Percentiles rank a stretch among this genome's conserved stretches.
phyloP scores from a whole-genome alignment of 2,329 filamentous ascomycete genomes.

The Fusarium musae region DNA sequence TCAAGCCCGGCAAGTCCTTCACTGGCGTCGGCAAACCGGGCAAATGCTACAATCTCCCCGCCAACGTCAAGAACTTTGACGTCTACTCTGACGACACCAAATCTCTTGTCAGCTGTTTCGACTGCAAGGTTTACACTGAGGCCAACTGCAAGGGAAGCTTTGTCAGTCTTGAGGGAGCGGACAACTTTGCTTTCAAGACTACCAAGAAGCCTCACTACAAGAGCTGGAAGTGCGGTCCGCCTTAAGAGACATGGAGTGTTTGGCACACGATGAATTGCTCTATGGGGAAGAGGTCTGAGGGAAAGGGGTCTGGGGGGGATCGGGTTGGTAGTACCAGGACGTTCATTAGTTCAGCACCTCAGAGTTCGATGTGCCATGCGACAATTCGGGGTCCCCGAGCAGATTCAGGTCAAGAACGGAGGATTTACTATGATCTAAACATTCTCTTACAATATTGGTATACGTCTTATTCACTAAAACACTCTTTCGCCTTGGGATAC shows the following conservation, averaged over 20 bases:
- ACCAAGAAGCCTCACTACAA: not conserved
- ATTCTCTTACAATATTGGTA: not conserved
- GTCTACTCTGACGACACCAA: not conserved
- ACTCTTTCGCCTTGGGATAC: not conserved
- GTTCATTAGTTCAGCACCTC: not conserved
- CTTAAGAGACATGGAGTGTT: accelerated
- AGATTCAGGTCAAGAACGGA: not conserved
- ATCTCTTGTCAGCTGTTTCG: not conserved
- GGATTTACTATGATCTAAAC: not conserved
- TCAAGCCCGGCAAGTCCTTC: not conserved
- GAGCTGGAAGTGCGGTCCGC: slow-evolving; percentile 4
- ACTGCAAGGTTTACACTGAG: not conserved
- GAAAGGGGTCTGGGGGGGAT: not conserved
- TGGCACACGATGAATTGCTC: not conserved
- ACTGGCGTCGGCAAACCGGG: not conserved
- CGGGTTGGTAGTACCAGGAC: not conserved
- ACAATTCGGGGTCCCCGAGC: not conserved
- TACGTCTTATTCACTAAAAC: not conserved
- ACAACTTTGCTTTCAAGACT: not conserved
- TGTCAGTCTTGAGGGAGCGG: not conserved
- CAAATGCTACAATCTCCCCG: not conserved
- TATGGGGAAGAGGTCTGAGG: not conserved
- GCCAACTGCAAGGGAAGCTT: not conserved
- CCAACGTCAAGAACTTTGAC: not conserved
- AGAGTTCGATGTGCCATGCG: accelerated